Base-by-base conservation (phyloP, 441 rosid genomes). In the Dalechampia spathulata region DNA sequence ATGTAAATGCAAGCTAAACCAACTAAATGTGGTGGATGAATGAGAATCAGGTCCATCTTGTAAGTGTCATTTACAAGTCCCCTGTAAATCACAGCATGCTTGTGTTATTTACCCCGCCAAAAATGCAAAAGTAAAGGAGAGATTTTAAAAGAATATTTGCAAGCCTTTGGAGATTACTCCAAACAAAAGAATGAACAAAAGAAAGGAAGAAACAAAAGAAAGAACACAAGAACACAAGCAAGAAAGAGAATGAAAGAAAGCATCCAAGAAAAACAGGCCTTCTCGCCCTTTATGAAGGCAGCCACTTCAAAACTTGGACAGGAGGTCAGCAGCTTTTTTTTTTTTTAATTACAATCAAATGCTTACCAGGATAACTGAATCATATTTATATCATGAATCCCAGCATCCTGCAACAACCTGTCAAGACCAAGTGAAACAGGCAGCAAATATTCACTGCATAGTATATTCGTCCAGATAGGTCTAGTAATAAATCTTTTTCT, bases 41-140 rank as follows among this genome's bases (percentile, higher is more conserved):
- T 71, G 39, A 92, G 99, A 75, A 89, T 85, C 20, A 89, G 84
- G 64, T 92, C 99, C 96, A 82, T 86, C 85, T 70, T 86, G 83
- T 89, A 92, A 7, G 97, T 92, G 71, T 92, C 99, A 60, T 92
- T 92, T 53, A 85, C 83, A 49, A 92, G 76, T 49, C 97, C 99
- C 99, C 99, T 92, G 85, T 12, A 53, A 4, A 49, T 51, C 4
- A 30, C 56, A 55, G 20, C 14, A 46, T 32, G 12, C 23, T 22
- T 25, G 23, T 12, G 20, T 47, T 27, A 38, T n/a, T n/a, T n/a
- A n/a, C 8, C 34, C 34, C 8, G 34, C 34, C 34, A 30, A 30
- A 30, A 30, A 30, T 30, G n/a, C n/a, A n/a, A n/a, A n/a, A n/a
- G n/a, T n/a, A n/a, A n/a, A n/a, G n/a, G n/a, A n/a, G n/a, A n/a